Evolutionary conservation across 345 rosid genomes (phyloP), one percentile per base, ranked within the genome.

Genomic region (Cardiospermum halicacabum): DNA sequence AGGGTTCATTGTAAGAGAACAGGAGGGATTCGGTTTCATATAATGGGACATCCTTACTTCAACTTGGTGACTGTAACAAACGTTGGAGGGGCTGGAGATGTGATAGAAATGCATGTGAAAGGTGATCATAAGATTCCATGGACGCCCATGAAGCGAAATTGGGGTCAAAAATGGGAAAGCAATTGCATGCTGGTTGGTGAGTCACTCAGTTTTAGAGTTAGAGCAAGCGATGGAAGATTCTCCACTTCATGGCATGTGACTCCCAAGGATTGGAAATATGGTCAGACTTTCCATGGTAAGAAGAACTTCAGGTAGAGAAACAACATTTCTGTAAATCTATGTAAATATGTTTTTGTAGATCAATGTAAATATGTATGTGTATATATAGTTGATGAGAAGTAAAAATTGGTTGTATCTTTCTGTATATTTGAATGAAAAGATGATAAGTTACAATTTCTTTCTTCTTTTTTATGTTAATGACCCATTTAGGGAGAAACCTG

Each of bases 51-150:
- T 67, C 78, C 85, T 9, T 88, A 81, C 60, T 91, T 85, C 85
- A 83, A 81, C 48, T 76, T 80, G 64, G 72, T 86, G 1, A 63
- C 53, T 1, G 82, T 91, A 26, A 68, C 69, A 78, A 91, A 91
- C 43, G 96, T 88, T 0, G 96, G 80, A 0, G 96, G 93, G 30
- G 77, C 85, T 3, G 96, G 97, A 36, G 91, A 91, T 7, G 77
- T 91, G 5, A 53, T 36, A 19, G 62, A 81, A 61, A 70, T 91
- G 64, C 74, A 70, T 56, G 96, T 88, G 68, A 88, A 84, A 60
- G 85, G 86, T 13, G 6, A 65, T 58, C 50, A 78, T 54, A 73
- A 72, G 55, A 53, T 72, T 12, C 25, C 28, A 9, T 85, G 88
- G 91, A 79, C 78, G 0, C 4, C 70, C 22, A 55, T 85, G 84